Conservation (phyloP, 257 asterid genomes). For the Solanum bulbocastanum region DNA sequence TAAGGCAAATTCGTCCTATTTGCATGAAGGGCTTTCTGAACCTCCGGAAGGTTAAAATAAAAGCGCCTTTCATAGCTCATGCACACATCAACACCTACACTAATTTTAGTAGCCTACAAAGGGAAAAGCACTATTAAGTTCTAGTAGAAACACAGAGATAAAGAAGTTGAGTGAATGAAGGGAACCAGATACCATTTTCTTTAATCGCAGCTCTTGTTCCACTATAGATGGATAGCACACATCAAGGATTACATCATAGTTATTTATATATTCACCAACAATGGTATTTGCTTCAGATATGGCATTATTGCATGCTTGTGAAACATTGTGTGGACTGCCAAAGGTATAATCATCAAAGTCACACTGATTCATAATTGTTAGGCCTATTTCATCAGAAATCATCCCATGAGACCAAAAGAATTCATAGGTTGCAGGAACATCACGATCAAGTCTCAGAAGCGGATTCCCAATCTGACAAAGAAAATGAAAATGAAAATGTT, state of each 20-base stretch:
- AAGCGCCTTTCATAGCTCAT: conserved; percentile 69
- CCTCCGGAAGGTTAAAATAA: conserved; percentile 92
- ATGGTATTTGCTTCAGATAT: conserved; percentile 47
- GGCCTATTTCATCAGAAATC: conserved; percentile 91
- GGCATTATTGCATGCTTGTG: conserved; percentile 53
- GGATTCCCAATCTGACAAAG: conserved; percentile 87
- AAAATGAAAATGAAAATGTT: neutral
- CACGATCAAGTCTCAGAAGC: conserved; percentile 82
- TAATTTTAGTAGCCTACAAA: conserved; percentile 75
- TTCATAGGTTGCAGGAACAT: conserved; percentile 68
- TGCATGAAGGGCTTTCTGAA: conserved; percentile 92
- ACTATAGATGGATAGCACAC: conserved; percentile 93
- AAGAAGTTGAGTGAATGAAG: neutral
- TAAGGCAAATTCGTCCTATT: conserved; percentile 76
- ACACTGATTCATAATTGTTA: conserved; percentile 64
- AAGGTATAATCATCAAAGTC: conserved; percentile 77
- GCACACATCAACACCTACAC: conserved; percentile 85
- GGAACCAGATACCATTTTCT: conserved; percentile 48
- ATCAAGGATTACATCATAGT: conserved; percentile 84
- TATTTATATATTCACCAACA: conserved; percentile 65
- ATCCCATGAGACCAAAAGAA: conserved; percentile 96
- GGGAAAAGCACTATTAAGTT: neutral
- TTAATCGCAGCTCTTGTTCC: conserved; percentile 76
- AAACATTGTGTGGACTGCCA: conserved; percentile 62
- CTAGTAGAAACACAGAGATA: neutral